These are phyloP conservation scores for Fusarium newnesense DNA, from an alignment of 2,329 filamentous ascomycete genomes.

Conservation along the genomic window DNA sequence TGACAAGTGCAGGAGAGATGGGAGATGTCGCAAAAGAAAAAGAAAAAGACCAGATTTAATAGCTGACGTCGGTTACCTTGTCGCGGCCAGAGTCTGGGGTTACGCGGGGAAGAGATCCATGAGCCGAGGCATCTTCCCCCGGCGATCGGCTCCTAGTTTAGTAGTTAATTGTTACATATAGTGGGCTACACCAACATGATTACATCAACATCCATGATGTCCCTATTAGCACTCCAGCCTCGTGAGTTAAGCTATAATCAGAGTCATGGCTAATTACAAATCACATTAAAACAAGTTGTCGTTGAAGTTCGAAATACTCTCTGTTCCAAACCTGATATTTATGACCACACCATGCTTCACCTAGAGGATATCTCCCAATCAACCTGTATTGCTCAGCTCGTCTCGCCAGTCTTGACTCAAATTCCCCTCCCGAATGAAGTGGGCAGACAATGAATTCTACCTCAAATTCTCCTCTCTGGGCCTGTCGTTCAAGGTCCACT, in stretches of 20 bases:
- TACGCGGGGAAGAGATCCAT: constrained; percentile 38
- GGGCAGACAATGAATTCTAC: neutral
- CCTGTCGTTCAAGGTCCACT: constrained; percentile 37
- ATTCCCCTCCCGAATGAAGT: constrained; percentile 14
- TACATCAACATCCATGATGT: neutral
- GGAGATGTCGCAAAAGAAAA: neutral
- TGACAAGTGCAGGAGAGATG: neutral
- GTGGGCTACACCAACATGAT: neutral
- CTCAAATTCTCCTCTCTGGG: neutral
- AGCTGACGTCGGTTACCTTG: constrained; percentile 26
- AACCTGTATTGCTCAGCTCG: constrained; percentile 35
- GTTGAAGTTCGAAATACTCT: constrained; percentile 5
- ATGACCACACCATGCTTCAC: constrained; percentile 38
- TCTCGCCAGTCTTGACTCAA: constrained; percentile 14
- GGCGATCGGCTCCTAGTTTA: constrained; percentile 15
- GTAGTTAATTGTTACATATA: neutral
- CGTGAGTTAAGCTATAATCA: neutral
- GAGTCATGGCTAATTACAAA: neutral
- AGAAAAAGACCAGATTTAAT: constrained; percentile 16
- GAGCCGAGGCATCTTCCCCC: constrained; percentile 44
- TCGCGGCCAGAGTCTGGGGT: constrained; percentile 21
- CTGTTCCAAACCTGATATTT: constrained; percentile 37
- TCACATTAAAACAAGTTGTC: neutral
- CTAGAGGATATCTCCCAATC: constrained; percentile 10
- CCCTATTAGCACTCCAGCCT: neutral